phyloP scores from a whole-genome alignment of 139 green algal species.

The Volvox africanus region DNA sequence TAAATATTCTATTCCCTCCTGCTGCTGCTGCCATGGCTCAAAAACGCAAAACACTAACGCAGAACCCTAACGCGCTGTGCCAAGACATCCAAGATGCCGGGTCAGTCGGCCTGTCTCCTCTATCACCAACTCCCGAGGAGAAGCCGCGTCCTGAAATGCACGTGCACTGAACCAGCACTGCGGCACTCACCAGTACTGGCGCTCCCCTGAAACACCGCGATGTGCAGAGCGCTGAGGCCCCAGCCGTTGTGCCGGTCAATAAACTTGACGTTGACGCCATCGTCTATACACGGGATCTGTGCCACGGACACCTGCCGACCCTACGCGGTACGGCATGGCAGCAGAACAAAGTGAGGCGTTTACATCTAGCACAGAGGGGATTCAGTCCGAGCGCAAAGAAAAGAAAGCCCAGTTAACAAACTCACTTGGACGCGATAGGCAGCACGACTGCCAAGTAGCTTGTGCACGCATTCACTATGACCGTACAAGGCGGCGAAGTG shows the following conservation, averaged over 20 bases:
- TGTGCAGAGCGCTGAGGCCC: slow-evolving; percentile 68
- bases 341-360: background rate
- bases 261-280: slow-evolving; percentile 49
- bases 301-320: slow-evolving; percentile 45
- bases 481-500: slow-evolving; percentile 64
- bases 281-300: slow-evolving; percentile 63
- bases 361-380: background rate
- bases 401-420: background rate
- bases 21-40: no score
- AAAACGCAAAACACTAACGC: no score
- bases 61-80: no score
- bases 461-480: slow-evolving; percentile 63
- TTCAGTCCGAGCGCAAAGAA: background rate
- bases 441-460: slow-evolving; percentile 54
- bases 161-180: no score
- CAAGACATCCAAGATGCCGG: no score
- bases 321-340: background rate
- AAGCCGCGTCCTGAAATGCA: no score
- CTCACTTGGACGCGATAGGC: slow-evolving; percentile 33
- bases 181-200: slow-evolving; percentile 60
- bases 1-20: no score
- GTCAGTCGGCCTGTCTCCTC: no score
- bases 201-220: slow-evolving; percentile 64
- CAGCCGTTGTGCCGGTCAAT: slow-evolving; percentile 71
- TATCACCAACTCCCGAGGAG: no score